Percentiles rank a stretch among this genome's conserved stretches.
Conservation (phyloP, 1,284 basidiomycete genomes). For the Porodaedalea pini region DNA sequence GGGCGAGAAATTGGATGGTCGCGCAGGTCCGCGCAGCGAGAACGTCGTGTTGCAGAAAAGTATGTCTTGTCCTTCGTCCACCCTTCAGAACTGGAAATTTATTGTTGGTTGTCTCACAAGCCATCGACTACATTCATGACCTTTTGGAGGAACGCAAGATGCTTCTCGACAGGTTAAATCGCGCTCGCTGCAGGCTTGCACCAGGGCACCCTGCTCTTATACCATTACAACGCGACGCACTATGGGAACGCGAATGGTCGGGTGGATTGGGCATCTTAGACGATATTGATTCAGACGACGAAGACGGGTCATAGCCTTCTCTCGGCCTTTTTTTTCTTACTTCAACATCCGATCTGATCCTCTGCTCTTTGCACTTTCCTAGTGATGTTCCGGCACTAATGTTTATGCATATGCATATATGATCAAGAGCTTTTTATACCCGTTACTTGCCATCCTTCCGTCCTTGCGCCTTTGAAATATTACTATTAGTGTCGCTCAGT, state of each 20-base stretch:
- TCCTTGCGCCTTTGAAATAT: no score
- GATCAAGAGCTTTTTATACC: no score
- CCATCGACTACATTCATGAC: slow-evolving; percentile 78
- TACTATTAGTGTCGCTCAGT: no score
- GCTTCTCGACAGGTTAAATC: slow-evolving; percentile 55
- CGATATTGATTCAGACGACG: slow-evolving; percentile 35
- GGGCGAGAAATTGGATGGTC: slow-evolving; percentile 66
- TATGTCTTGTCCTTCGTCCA: slow-evolving; percentile 36
- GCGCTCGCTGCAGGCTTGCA: slow-evolving; percentile 53
- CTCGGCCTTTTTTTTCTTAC: not conserved
- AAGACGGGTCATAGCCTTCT: slow-evolving; percentile 15
- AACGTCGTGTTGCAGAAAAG: slow-evolving; percentile 82
- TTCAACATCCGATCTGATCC: not conserved
- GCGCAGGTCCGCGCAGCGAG: slow-evolving; percentile 82
- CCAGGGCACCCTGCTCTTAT: slow-evolving; percentile 50
- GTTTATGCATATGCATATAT: no score
- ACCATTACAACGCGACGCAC: slow-evolving; percentile 37
- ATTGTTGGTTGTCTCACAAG: slow-evolving; percentile 36
- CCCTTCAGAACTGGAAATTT: slow-evolving; percentile 7
- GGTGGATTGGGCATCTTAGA: slow-evolving; percentile 53
- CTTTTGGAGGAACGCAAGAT: slow-evolving; percentile 55
- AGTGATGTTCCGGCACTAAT: not conserved
- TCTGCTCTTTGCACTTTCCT: not conserved
- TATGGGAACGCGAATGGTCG: slow-evolving; percentile 78
- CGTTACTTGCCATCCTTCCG: no score